Evolutionary conservation across 306 rosid genomes (phyloP).

Genomic region (Cucumis sativus): Cucumber_9930_V3 NC_026659.2:30903001-30903500

Average conservation of each 20-base stretch:
- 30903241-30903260: constrained; percentile 99
- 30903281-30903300: constrained; percentile 51
- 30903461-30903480: background rate
- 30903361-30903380: constrained; percentile 79
- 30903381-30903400: constrained; percentile 70
- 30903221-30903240: constrained; percentile 95
- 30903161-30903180: background rate
- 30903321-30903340: background rate
- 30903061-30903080: background rate
- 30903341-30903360: background rate
- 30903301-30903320: background rate
- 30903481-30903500: background rate
- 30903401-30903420: constrained; percentile 61
- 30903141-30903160: background rate
- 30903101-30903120: background rate
- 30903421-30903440: constrained; percentile 7
- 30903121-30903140: background rate
- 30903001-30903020: too few species aligned
- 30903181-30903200: background rate
- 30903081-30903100: background rate
- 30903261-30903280: constrained; percentile 98
- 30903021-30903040: too few species aligned
- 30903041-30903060: too few species aligned
- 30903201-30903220: constrained; percentile 37
- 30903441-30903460: background rate